These are phyloP conservation scores for Hypomyces perniciosus DNA, from an alignment of 2,329 filamentous ascomycete species.

Conservation along the genomic window DNA sequence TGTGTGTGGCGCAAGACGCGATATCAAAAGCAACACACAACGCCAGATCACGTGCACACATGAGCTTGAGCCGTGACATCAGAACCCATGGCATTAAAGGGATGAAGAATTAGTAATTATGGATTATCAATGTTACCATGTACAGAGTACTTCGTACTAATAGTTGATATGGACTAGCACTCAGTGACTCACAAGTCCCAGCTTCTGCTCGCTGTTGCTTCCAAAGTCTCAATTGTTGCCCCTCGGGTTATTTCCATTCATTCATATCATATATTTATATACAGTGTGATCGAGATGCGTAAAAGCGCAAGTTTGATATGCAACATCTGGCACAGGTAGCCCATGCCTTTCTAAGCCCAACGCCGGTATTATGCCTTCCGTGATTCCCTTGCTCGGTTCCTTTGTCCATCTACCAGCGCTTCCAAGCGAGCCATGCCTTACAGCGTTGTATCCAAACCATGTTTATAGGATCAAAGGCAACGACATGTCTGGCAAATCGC, in stretches of 20 bases:
- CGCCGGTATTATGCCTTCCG: slow-evolving; percentile 8
- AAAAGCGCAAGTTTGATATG: background rate
- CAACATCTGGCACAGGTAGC: slow-evolving; percentile 6
- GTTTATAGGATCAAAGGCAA: too few relatives aligned
- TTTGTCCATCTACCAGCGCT: background rate
- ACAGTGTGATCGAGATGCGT: background rate
- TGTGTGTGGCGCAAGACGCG: slow-evolving; percentile 1
- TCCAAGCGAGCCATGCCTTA: background rate
- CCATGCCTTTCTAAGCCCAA: slow-evolving; percentile 10
- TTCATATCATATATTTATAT: background rate
- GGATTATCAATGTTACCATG: too few relatives aligned
- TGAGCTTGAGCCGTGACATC: slow-evolving; percentile 1
- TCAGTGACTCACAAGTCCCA: too few relatives aligned
- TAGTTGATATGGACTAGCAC: too few relatives aligned
- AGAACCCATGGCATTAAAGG: background rate
- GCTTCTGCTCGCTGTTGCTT: too few relatives aligned
- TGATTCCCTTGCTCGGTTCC: slow-evolving; percentile 1
- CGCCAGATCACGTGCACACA: slow-evolving; percentile 16
- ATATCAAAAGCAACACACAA: slow-evolving; percentile 19
- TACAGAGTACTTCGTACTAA: too few relatives aligned
- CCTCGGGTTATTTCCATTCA: background rate
- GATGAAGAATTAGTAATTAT: too few relatives aligned
- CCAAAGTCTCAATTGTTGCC: too few relatives aligned
- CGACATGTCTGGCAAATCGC: too few relatives aligned
- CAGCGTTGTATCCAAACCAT: too few relatives aligned